Evolutionary conservation across 352 stramenopile genomes (phyloP).

Genomic region (Phytophthora citricola): DNA sequence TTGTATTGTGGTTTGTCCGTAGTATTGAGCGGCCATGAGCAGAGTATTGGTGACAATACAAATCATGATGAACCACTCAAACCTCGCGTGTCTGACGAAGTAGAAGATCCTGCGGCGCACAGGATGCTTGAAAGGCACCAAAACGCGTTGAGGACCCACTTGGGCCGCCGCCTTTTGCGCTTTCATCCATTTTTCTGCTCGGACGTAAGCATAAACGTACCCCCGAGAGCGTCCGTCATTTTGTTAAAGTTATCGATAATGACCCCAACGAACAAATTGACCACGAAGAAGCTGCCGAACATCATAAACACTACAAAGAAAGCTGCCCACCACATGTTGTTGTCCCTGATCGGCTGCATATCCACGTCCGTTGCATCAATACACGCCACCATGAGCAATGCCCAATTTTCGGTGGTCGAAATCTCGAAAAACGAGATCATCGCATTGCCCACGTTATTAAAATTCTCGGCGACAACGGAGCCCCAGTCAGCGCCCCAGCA

Average conservation of each 20-base stretch:
- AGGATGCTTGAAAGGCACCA: slow-evolving; percentile 54
- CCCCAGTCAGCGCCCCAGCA: slow-evolving; percentile 63
- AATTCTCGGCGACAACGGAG: slow-evolving; percentile 65
- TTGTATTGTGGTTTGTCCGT: slow-evolving; percentile 72
- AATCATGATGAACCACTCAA: slow-evolving; percentile 91
- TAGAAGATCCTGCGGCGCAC: slow-evolving; percentile 70
- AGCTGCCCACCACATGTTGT: slow-evolving; percentile 72
- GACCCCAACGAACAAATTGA: slow-evolving; percentile 94
- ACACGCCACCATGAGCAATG: slow-evolving; percentile 88
- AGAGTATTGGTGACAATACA: slow-evolving; percentile 92
- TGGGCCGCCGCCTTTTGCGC: slow-evolving; percentile 63
- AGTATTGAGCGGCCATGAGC: slow-evolving; percentile 88
- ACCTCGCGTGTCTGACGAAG: slow-evolving; percentile 61
- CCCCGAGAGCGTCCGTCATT: slow-evolving; percentile 79
- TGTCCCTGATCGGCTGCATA: slow-evolving; percentile 91
- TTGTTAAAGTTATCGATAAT: slow-evolving; percentile 95
- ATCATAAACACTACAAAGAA: slow-evolving; percentile 93
- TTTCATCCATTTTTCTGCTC: slow-evolving; percentile 92
- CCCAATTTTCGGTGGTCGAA: slow-evolving; percentile 92
- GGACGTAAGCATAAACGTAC: slow-evolving; percentile 78
- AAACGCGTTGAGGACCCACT: slow-evolving; percentile 60
- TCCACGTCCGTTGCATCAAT: slow-evolving; percentile 89
- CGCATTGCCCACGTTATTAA: slow-evolving; percentile 82
- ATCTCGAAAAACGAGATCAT: slow-evolving; percentile 94
- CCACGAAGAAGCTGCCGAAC: slow-evolving; percentile 92